These are phyloP conservation scores for Senna siamea DNA, from an alignment of 306 rosid species.

Conservation along the genomic window DNA sequence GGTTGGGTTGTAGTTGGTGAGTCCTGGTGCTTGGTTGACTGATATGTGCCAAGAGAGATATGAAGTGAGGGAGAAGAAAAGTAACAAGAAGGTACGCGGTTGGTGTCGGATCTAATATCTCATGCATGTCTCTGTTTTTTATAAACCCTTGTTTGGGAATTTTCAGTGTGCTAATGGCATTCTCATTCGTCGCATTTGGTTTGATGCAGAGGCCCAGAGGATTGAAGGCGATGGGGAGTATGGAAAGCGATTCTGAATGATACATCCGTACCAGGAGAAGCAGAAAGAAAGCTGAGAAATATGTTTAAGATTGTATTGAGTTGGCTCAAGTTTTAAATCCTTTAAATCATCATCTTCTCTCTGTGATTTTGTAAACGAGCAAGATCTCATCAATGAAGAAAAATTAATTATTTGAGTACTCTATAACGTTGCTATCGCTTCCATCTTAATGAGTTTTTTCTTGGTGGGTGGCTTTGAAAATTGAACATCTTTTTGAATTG, in stretches of 20 bases:
- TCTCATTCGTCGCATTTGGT: no score
- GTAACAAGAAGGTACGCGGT: slow-evolving; percentile 65
- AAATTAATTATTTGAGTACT: background rate
- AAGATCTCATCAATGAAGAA: slow-evolving; percentile 47
- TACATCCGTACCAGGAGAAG: background rate
- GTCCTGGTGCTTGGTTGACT: slow-evolving; percentile 88
- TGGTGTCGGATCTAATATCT: background rate
- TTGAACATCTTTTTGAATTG: no score
- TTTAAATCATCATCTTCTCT: slow-evolving; percentile 24
- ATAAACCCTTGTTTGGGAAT: background rate
- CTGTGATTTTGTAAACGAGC: slow-evolving; percentile 47
- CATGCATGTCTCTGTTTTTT: background rate
- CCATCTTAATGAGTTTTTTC: no score
- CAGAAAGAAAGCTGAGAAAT: background rate
- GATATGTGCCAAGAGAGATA: slow-evolving; percentile 94
- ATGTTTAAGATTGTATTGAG: slow-evolving; percentile 29
- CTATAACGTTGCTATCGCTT: background rate
- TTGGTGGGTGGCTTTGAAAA: background rate
- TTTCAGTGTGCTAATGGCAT: slow-evolving; percentile 8
- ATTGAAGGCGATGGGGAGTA: slow-evolving; percentile 81
- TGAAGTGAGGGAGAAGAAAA: slow-evolving; percentile 88
- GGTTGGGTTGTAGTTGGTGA: slow-evolving; percentile 61
- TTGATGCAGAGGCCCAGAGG: slow-evolving; percentile 75
- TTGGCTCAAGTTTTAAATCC: slow-evolving; percentile 45
- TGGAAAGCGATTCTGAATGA: slow-evolving; percentile 83